Percentiles rank a stretch among this genome's conserved stretches.
Evolutionary conservation across 148 eudicot species (phyloP).

Genomic region (Fagopyrum homotropicum): DNA sequence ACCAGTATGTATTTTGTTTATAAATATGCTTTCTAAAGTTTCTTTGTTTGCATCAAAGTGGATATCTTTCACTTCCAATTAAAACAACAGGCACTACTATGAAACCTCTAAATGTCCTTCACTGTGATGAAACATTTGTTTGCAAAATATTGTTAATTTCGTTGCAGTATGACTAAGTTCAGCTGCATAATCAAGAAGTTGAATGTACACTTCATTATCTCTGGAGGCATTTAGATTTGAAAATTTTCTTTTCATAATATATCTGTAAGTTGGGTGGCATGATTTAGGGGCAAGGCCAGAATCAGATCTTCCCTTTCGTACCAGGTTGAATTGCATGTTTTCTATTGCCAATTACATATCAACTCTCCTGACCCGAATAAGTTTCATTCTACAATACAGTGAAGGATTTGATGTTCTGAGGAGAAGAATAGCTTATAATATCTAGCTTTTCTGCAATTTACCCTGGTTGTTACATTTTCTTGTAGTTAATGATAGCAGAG

Average conservation of each 20-base stretch:
- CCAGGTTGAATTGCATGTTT: too few relatives aligned
- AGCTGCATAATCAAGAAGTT: neutral
- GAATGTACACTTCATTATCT: neutral
- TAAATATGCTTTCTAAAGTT: neutral
- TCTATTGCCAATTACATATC: too few relatives aligned
- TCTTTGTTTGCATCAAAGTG: neutral
- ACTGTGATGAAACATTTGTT: neutral
- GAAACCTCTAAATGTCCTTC: neutral
- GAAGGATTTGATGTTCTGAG: neutral
- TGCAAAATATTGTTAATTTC: neutral
- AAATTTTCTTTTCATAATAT: neutral
- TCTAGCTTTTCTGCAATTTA: too few relatives aligned
- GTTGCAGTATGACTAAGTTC: neutral
- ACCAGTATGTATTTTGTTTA: neutral
- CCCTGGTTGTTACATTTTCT: neutral
- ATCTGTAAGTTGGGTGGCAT: neutral
- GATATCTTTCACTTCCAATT: neutral
- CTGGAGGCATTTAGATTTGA: neutral
- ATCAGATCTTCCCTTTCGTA: too few relatives aligned
- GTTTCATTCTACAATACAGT: neutral
- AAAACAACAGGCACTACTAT: neutral
- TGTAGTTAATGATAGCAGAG: conserved; percentile 19
- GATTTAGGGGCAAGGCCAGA: too few relatives aligned
- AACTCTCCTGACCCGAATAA: neutral
- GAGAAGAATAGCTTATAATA: too few relatives aligned